Evolutionary conservation across 306 rosid genomes (phyloP).

Genomic region (Vigna reflexopilosa): DNA sequence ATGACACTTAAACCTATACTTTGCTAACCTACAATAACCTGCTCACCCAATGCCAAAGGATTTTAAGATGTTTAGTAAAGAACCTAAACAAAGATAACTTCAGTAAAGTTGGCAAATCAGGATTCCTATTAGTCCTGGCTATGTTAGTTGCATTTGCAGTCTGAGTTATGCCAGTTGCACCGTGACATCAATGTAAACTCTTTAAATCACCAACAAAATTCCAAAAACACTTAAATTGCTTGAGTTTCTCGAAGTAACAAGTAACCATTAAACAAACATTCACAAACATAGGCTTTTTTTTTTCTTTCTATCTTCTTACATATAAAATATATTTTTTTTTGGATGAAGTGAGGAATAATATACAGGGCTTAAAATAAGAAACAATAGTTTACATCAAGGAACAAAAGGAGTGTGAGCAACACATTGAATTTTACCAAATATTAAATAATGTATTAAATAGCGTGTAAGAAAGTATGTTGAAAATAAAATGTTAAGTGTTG

Average conservation of each 20-base stretch:
- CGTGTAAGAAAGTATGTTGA: neutral
- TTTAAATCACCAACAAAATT: neutral
- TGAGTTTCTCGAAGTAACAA: conserved; percentile 4
- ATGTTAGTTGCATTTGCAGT: neutral
- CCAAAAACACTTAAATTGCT: neutral
- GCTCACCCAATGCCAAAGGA: conserved; percentile 8
- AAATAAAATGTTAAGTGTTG: neutral
- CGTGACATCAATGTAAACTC: neutral
- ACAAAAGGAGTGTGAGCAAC: neutral
- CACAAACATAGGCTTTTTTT: neutral
- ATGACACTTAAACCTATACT: neutral
- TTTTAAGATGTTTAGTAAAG: conserved; percentile 4
- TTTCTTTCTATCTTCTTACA: neutral
- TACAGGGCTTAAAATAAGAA: neutral
- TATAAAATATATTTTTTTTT: no score
- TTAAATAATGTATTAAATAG: neutral
- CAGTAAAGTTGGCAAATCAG: conserved; percentile 1
- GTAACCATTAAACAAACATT: neutral
- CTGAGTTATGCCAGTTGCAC: neutral
- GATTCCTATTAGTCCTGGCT: neutral
- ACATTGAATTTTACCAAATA: neutral
- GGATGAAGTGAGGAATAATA: neutral
- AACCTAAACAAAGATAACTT: neutral
- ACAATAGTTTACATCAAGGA: neutral
- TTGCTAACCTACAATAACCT: neutral